Conservation (phyloP, 202 grass and related monocot genomes). For the Brachypodium distachyon region DNA sequence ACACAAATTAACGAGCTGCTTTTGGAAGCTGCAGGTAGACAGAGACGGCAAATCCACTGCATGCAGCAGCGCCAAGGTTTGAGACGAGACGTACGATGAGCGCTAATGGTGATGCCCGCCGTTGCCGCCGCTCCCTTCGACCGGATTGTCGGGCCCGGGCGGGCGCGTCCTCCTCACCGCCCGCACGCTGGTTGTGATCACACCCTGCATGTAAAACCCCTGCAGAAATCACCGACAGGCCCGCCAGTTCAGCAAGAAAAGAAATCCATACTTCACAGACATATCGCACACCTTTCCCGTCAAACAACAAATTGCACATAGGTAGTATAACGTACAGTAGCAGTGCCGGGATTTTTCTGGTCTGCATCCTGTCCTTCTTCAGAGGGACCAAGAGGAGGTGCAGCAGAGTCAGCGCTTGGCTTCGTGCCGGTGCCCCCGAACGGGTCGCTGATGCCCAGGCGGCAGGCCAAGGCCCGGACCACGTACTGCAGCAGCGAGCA, state of each 20-base stretch:
- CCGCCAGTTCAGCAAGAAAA: too few species aligned
- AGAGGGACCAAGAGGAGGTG: background rate
- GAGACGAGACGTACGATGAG: too few species aligned
- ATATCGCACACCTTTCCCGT: too few species aligned
- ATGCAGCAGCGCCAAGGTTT: too few species aligned
- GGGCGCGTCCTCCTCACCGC: background rate
- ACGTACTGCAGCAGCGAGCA: conserved; percentile 40
- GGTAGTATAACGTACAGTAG: conserved; percentile 38
- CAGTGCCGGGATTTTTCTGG: background rate
- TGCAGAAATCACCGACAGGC: background rate
- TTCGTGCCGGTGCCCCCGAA: background rate
- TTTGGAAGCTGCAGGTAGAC: too few species aligned
- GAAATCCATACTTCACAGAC: too few species aligned
- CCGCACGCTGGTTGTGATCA: background rate
- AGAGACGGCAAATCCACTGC: too few species aligned
- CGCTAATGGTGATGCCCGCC: conserved; percentile 27
- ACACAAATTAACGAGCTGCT: too few species aligned
- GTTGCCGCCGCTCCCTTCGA: conserved; percentile 14
- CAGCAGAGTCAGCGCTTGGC: background rate
- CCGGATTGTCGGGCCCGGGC: background rate
- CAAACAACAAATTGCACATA: background rate
- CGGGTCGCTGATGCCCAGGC: background rate
- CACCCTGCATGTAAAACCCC: conserved; percentile 19
- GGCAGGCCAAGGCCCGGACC: conserved; percentile 9
- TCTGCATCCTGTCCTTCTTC: background rate